Evolutionary conservation across 345 rosid genomes (phyloP), one percentile per base, ranked within the genome.

Genomic region (Moricandia arvensis): DNA sequence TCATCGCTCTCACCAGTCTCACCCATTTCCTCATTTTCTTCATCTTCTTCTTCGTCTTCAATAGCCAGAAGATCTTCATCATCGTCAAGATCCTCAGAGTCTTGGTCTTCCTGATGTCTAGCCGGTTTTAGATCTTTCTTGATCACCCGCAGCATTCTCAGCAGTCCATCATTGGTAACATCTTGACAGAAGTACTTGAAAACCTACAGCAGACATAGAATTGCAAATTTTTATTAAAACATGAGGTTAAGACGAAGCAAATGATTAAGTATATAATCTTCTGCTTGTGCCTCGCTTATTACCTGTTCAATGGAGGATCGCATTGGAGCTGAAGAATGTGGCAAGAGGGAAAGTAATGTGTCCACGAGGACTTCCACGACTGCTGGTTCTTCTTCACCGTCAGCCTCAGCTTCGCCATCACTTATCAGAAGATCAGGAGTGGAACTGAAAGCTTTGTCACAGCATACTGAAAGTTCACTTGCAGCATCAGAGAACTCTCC

Each of bases 221-320:
- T 53, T 37, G 75, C 4, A n/a, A 34, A 3, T 55, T 31, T 62
- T 30, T 37, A n/a, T 49, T 35, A 65, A 33, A 51, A 13, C 11
- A 30, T 10, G 74, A 69, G 43, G 33, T 17, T 68, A n/a, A 55
- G 21, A 65, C 54, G 26, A 59, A 49, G 16, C 68, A 9, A n/a
- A 54, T 5, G 45, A 60, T 16, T 18, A 33, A 58, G 24, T 35
- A 61, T 27, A 53, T 16, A 59, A 6, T 5, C 8, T 11, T 41
- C 7, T 71, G 27, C 37, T 53, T 16, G 69, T 79, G 38, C 37
- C 63, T 7, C 68, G 76, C 82, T 60, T 41, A 18, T 31, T 21
- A 96, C 98, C 93, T 93, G 94, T 81, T 96, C 97, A 68, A 90
- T 86, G 60, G 91, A 89, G 82, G 91, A 85, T 64, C 96, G 90